phyloP scores from a whole-genome alignment of 305 asterid species.

The Rubia occidens region DNA sequence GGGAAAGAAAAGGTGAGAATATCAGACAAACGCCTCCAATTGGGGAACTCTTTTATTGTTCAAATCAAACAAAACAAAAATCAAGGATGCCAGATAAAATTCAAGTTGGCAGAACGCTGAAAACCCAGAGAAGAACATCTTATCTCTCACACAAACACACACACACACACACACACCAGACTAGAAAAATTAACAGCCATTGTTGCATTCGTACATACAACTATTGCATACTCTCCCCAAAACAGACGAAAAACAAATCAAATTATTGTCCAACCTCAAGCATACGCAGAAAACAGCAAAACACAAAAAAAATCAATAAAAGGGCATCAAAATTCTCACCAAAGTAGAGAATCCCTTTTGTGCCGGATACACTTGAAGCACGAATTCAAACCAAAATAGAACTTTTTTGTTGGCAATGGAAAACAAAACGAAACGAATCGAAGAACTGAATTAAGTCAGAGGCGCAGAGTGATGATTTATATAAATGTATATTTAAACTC shows the following conservation, averaged over 20 bases:
- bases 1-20: not conserved
- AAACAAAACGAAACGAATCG: not conserved
- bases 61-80: not conserved
- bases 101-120: not conserved
- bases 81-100: not conserved
- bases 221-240: not conserved
- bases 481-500: not conserved
- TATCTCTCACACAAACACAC: not conserved
- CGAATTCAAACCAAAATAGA: not conserved
- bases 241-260: not conserved
- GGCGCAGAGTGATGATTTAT: not conserved
- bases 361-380: not conserved
- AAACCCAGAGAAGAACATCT: not conserved
- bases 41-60: not conserved
- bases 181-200: not conserved
- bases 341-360: not conserved
- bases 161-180: not conserved
- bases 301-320: not conserved
- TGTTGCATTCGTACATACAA: not conserved
- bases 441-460: not conserved
- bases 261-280: not conserved
- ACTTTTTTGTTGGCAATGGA: not conserved
- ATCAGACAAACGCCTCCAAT: not conserved
- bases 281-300: not conserved
- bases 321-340: slow-evolving; percentile 5